Evolutionary conservation across 257 asterid genomes (phyloP).

Genomic region (Penstemon barbatus): DNA sequence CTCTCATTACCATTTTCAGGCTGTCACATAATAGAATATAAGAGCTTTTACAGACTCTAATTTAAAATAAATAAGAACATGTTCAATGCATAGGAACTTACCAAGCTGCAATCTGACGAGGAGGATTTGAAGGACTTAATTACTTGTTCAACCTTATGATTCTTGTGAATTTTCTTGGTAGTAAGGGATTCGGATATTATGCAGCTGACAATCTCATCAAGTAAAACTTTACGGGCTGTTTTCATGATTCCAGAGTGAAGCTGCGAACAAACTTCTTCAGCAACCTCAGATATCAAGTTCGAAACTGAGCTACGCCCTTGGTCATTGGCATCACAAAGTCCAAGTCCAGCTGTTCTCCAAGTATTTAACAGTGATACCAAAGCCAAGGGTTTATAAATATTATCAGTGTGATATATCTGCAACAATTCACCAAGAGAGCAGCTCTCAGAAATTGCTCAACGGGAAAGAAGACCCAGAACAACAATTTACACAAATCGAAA

Average conservation of each 20-base stretch:
- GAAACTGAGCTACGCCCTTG: conserved; percentile 36
- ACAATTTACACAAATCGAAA: conserved; percentile 10
- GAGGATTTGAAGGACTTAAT: conserved; percentile 36
- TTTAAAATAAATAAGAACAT: conserved; percentile 2
- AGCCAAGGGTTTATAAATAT: conserved; percentile 52
- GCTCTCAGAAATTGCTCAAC: conserved; percentile 26
- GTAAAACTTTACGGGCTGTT: conserved; percentile 77
- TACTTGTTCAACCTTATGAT: conserved; percentile 38
- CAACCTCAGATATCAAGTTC: conserved; percentile 56
- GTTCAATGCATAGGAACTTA: conserved; percentile 31
- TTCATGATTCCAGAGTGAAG: conserved; percentile 80
- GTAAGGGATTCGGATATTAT: conserved; percentile 63
- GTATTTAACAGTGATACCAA: conserved; percentile 58
- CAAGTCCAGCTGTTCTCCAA: conserved; percentile 52
- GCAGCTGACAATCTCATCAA: conserved; percentile 80
- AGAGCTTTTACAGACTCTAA: conserved; percentile 2
- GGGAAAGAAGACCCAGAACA: conserved; percentile 5
- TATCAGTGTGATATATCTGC: conserved; percentile 72
- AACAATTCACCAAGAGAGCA: conserved; percentile 30
- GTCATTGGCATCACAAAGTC: conserved; percentile 40
- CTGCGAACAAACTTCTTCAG: conserved; percentile 75
- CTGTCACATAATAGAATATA: conserved; percentile 46
- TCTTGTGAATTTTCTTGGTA: conserved; percentile 50
- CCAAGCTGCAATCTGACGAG: conserved; percentile 40
- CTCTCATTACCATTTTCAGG: conserved; percentile 35